Conservation (phyloP, 345 rosid species). For the Brassica napus region Da-Ae NC_063446.1:22288501-22289000, state of each 20-base stretch:
- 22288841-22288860: neutral
- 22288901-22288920: conserved; percentile 76
- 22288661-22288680: conserved; percentile 78
- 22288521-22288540: no score
- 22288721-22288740: neutral
- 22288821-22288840: conserved; percentile 50
- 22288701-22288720: neutral
- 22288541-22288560: no score
- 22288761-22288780: conserved; percentile 79
- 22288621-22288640: conserved; percentile 75
- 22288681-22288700: conserved; percentile 1
- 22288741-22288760: conserved; percentile 67
- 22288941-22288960: conserved; percentile 84
- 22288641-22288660: conserved; percentile 74
- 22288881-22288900: neutral
- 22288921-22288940: conserved; percentile 94
- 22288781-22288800: conserved; percentile 76
- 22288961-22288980: conserved; percentile 82
- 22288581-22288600: conserved; percentile 44
- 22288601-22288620: conserved; percentile 83
- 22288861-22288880: neutral
- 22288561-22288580: no score
- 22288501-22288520: no score
- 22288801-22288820: conserved; percentile 92
- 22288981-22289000: conserved; percentile 49